Evolutionary conservation across 495 filamentous ascomycete genomes (phyloP).

Genomic region (Aspergillus diversus): DNA sequence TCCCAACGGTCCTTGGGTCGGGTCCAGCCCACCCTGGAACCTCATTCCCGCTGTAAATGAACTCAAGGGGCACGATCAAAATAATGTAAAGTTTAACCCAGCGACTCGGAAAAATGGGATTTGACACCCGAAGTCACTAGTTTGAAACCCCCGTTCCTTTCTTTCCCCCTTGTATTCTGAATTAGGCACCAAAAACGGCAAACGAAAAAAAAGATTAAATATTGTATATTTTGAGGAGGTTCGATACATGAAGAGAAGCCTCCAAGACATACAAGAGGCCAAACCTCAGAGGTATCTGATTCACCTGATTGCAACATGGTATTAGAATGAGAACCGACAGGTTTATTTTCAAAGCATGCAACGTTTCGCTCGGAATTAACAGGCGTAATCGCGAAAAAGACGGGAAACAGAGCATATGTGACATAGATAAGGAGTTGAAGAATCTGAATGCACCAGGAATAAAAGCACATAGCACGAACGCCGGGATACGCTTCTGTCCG

Average conservation of each 20-base stretch:
- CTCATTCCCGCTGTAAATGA: no score
- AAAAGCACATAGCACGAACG: conserved; percentile 20
- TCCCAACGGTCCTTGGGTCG: no score
- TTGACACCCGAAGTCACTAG: no score
- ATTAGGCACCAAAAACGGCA: not conserved
- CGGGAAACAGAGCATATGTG: not conserved
- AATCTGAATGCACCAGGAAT: conserved; percentile 13
- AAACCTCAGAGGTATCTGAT: conserved; percentile 2
- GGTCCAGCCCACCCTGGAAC: no score
- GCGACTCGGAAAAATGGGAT: no score
- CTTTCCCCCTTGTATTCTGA: no score
- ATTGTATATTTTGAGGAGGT: conserved; percentile 15
- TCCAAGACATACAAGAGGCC: conserved; percentile 24
- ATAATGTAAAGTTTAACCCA: no score
- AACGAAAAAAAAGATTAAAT: conserved; percentile 6
- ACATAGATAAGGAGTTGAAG: not conserved
- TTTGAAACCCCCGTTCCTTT: no score
- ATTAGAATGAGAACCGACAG: not conserved
- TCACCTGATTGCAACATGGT: not conserved
- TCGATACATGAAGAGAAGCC: conserved; percentile 25
- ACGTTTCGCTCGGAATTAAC: not conserved
- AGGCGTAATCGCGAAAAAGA: not conserved
- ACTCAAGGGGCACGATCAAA: no score
- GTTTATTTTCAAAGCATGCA: not conserved
- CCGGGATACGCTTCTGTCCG: conserved; percentile 19